phyloP scores from a whole-genome alignment of 139 green algal species.

The Chlamydomonas asymmetrica region DNA sequence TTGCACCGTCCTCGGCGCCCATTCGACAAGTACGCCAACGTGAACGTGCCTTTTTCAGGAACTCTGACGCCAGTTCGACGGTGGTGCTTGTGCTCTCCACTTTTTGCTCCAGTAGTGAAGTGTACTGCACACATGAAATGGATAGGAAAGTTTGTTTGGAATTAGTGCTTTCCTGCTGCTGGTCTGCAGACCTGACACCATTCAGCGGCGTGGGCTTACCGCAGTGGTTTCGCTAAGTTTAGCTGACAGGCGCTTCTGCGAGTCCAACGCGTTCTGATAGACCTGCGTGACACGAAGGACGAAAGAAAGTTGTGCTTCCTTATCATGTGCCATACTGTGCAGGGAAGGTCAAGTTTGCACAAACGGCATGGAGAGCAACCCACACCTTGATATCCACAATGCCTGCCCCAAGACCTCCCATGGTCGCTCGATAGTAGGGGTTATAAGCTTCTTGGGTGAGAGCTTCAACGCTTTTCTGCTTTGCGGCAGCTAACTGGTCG shows the following conservation, averaged over 20 bases:
- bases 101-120: neutral
- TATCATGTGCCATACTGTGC: no score
- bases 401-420: no score
- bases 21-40: no score
- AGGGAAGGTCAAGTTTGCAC: no score
- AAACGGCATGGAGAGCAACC: no score
- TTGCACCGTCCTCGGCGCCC: no score
- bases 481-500: constrained; percentile 15
- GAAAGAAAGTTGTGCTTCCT: no score
- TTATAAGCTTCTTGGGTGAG: neutral
- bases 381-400: constrained; percentile 13
- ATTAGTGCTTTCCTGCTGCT: neutral
- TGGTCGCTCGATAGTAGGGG: neutral
- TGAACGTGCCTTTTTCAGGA: no score
- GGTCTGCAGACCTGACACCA: neutral
- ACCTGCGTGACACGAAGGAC: constrained; percentile 37
- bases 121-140: neutral
- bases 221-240: constrained; percentile 46
- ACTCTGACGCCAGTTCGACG: no score
- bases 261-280: constrained; percentile 44
- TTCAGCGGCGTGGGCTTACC: constrained; percentile 29
- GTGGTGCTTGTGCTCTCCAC: neutral
- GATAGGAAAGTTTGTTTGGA: neutral
- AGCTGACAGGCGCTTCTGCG: constrained; percentile 39
- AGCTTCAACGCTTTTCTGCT: constrained; percentile 15